phyloP scores from a whole-genome alignment of 768 basidiomycete genomes.

The Auriculariales sp. region DNA sequence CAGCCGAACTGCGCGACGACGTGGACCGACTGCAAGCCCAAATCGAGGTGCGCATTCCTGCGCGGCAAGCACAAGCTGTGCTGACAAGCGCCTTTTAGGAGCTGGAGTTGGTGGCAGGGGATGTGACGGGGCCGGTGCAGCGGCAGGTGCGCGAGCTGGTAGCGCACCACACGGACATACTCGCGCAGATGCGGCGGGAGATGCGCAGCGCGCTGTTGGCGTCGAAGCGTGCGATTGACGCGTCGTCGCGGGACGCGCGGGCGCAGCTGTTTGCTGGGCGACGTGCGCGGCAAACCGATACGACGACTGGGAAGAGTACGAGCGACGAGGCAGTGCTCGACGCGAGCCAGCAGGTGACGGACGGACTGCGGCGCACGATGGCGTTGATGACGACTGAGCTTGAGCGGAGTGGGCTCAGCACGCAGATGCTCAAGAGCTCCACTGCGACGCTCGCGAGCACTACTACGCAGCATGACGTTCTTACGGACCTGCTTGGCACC shows the following conservation, averaged over 20 bases:
- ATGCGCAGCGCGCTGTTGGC: conserved; percentile 51
- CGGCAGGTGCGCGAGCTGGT: conserved; percentile 1
- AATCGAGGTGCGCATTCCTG: conserved; percentile 40
- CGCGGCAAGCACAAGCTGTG: neutral
- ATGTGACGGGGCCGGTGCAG: conserved; percentile 15
- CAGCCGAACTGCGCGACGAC: conserved; percentile 66
- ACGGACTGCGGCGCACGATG: conserved; percentile 72
- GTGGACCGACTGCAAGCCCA: conserved; percentile 43
- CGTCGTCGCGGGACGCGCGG: conserved; percentile 21
- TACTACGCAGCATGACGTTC: conserved; percentile 59
- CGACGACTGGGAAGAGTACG: conserved; percentile 29
- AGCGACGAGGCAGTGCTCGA: conserved; percentile 81
- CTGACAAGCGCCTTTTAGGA: conserved; percentile 27
- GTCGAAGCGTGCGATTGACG: conserved; percentile 64
- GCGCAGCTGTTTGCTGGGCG: conserved; percentile 30
- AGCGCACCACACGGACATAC: conserved; percentile 6
- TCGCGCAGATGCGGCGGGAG: conserved; percentile 40
- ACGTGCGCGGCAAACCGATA: conserved; percentile 53
- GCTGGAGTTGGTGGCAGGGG: conserved; percentile 56
- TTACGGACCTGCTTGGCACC: conserved; percentile 53
- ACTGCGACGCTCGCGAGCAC: conserved; percentile 64
- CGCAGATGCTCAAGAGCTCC: conserved; percentile 79
- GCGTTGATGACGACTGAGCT: conserved; percentile 84
- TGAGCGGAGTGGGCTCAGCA: conserved; percentile 72
- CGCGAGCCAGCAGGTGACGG: conserved; percentile 80